Evolutionary conservation across 805 yeast genomes (phyloP).

Genomic region (Cyberlindnera sargentensis): DNA sequence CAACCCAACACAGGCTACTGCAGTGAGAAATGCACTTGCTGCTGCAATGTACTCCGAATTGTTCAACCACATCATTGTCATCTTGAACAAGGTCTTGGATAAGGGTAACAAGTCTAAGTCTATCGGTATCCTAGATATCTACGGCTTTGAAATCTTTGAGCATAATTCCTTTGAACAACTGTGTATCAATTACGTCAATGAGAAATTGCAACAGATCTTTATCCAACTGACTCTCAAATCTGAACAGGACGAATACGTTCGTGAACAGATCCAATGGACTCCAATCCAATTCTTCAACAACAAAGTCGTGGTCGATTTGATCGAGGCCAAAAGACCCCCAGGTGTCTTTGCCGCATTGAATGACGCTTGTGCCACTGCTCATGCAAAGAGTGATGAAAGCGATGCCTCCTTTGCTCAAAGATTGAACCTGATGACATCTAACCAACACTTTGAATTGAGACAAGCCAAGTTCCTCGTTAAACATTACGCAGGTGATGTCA

Average conservation of each 20-base stretch:
- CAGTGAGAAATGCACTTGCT: constrained; percentile 92
- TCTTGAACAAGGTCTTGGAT: constrained; percentile 75
- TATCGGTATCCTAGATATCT: constrained; percentile 90
- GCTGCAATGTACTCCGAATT: constrained; percentile 88
- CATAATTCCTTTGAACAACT: constrained; percentile 93
- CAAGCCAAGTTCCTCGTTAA: constrained; percentile 81
- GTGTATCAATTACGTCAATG: constrained; percentile 93
- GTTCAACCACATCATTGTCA: constrained; percentile 93
- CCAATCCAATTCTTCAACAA: constrained; percentile 96
- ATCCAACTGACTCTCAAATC: constrained; percentile 93
- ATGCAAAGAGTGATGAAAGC: constrained; percentile 94
- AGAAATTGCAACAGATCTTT: constrained; percentile 92
- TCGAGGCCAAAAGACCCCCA: constrained; percentile 91
- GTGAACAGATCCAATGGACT: constrained; percentile 94
- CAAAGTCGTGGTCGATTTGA: constrained; percentile 92
- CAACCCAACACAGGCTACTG: constrained; percentile 86
- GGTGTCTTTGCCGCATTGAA: constrained; percentile 94
- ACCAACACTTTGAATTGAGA: constrained; percentile 86
- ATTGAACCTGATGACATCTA: constrained; percentile 71
- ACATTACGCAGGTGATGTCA: constrained; percentile 98
- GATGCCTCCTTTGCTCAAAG: constrained; percentile 95
- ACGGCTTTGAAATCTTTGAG: constrained; percentile 94
- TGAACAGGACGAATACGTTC: constrained; percentile 95
- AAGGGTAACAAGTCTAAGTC: constrained; percentile 47
- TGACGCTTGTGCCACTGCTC: constrained; percentile 97